A percentile compares a stretch with the other conserved stretches of the same genome.
Evolutionary conservation across 805 yeast genomes (phyloP).

Genomic region (Sugiyamaella valdiviana): DNA sequence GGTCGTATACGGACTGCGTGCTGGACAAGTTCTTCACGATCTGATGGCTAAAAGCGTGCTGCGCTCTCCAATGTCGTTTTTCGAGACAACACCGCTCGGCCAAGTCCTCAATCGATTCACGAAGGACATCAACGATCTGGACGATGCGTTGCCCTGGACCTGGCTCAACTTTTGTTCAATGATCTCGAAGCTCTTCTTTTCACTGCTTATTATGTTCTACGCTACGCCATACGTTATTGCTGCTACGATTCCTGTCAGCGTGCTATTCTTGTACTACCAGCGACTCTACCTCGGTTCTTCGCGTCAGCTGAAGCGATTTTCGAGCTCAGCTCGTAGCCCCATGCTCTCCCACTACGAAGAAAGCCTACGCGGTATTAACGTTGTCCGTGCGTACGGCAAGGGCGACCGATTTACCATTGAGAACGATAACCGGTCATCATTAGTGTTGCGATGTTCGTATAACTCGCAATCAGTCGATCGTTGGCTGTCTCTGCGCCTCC

Average conservation of each 20-base stretch:
- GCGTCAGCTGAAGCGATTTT: conserved; percentile 69
- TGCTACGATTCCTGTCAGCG: conserved; percentile 57
- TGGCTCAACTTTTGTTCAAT: conserved; percentile 32
- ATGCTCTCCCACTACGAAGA: conserved; percentile 76
- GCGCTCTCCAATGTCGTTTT: conserved; percentile 86
- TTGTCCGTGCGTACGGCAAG: conserved; percentile 68
- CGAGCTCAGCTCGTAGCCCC: conserved; percentile 62
- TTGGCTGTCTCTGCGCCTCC: conserved; percentile 88
- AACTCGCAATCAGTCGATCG: conserved; percentile 77
- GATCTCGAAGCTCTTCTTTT: conserved; percentile 41
- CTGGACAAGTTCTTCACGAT: conserved; percentile 45
- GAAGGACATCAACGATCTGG: conserved; percentile 79
- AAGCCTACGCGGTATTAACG: conserved; percentile 65
- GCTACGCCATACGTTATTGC: conserved; percentile 83
- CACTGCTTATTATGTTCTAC: conserved; percentile 67
- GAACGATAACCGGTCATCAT: conserved; percentile 46
- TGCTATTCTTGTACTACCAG: conserved; percentile 63
- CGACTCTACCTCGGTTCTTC: conserved; percentile 57
- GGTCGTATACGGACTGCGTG: conserved; percentile 26
- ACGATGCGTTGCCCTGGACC: conserved; percentile 49
- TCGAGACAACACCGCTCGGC: conserved; percentile 91
- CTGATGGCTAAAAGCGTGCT: conserved; percentile 67
- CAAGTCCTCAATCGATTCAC: conserved; percentile 83
- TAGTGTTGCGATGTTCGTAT: conserved; percentile 73
- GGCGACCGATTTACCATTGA: conserved; percentile 49